phyloP scores from a whole-genome alignment of 116 monocot species.

The Iris pallida region DNA sequence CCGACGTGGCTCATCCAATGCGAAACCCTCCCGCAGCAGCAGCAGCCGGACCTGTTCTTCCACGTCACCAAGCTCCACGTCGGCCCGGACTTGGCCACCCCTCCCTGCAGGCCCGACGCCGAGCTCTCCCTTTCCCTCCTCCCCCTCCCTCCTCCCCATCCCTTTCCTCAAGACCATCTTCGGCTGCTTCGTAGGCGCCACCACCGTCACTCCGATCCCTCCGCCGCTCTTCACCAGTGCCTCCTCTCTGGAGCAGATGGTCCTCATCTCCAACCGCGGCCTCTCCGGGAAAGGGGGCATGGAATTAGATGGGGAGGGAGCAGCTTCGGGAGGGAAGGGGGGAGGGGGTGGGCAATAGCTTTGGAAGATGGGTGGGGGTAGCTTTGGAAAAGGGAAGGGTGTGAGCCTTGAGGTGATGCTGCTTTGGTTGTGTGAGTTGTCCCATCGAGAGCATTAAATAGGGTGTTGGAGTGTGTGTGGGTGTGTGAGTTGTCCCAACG shows the following conservation, averaged over 20 bases:
- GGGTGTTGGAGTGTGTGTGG: no score
- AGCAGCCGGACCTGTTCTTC: slow-evolving; percentile 11
- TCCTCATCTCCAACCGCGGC: slow-evolving; percentile 53
- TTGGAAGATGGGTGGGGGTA: no score
- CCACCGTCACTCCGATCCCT: slow-evolving; percentile 24
- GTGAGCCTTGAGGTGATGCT: no score
- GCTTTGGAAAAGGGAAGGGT: no score
- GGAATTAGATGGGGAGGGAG: no score
- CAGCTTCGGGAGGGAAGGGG: no score
- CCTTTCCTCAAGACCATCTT: slow-evolving; percentile 55
- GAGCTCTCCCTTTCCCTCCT: slow-evolving; percentile 21
- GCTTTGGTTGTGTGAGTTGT: no score
- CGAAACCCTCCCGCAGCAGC: slow-evolving; percentile 22
- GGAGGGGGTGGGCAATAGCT: no score
- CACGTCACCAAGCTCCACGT: slow-evolving; percentile 61
- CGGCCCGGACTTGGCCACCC: slow-evolving; percentile 41
- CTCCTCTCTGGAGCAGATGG: slow-evolving; percentile 50
- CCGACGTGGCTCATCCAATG: slow-evolving; percentile 74
- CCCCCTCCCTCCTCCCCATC: slow-evolving; percentile 33
- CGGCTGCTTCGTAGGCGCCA: slow-evolving; percentile 33
- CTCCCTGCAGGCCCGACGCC: slow-evolving; percentile 49
- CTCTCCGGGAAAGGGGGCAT: no score
- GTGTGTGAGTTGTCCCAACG: no score
- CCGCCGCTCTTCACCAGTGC: slow-evolving; percentile 29
- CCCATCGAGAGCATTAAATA: no score